Evolutionary conservation across 805 yeast genomes (phyloP), one percentile per base, ranked within the genome.

Genomic region (Ogataea ganodermae): DNA sequence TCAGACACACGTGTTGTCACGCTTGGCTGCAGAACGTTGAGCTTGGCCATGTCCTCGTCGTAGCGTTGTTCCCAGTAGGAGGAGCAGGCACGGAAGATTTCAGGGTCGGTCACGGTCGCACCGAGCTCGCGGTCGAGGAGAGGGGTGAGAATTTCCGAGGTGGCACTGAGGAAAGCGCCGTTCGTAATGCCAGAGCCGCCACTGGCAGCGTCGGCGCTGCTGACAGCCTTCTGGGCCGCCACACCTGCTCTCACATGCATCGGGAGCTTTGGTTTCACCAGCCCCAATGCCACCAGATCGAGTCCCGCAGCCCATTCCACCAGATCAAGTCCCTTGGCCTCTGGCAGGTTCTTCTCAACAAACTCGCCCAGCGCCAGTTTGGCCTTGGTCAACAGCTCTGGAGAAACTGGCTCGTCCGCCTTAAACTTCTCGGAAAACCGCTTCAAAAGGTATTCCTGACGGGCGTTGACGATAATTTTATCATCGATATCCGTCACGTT

Each of bases 401-500:
- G 53, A 5, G 70, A 55, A 10, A 76, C 58, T 16, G 48, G 63
- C 9, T 53, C 59, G 14, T 38, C 57, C 14, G 57, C 59, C 8
- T 61, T 55, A 37, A 69, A 59, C 23, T 61, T 59, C 18, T 61
- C 55, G 12, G 73, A 64, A 58, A 79, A 86, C 55, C 83, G 69
- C 32, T 84, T 86, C 61, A 86, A 91, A 27, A 94, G 71, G 66
- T 84, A 83, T 59, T 81, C 84, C 63, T 94, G 97, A 66, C 99
- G 84, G 3, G 97, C 98, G 50, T 97, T 86, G 35, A 94, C 71
- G 59, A 94, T 94, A 68, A 94, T 94, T 69, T 94, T 94, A 68
- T 94, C 99, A 67, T 94, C 99, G 51, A 94, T 90, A 67, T 94
- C 99, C n/a, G 99, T 94, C 49, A 94, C 97, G 64, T 94, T 94